These are phyloP conservation scores for Pseudogymnoascus sp. DNA, from an alignment of 2,329 filamentous ascomycete species.

Conservation along the genomic window DNA sequence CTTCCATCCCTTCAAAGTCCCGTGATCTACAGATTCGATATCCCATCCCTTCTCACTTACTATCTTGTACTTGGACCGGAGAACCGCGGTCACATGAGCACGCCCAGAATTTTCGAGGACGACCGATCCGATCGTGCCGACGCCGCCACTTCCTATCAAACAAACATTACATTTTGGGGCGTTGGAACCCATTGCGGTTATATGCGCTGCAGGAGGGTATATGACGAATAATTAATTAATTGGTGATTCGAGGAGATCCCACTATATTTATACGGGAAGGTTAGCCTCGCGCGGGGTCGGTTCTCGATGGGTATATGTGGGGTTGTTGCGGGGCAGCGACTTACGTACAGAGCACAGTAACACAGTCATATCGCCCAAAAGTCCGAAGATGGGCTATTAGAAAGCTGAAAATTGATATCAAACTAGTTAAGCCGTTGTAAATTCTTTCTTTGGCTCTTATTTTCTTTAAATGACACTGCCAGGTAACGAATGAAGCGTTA, in stretches of 20 bases:
- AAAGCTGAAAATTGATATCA: neutral
- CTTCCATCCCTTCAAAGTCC: constrained; percentile 18
- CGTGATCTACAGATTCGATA: constrained; percentile 21
- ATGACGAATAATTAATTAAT: neutral
- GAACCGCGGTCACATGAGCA: constrained; percentile 18
- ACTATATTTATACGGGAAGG: constrained; percentile 2
- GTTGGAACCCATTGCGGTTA: neutral
- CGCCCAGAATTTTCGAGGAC: constrained; percentile 19
- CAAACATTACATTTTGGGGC: constrained; percentile 16
- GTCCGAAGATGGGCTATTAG: neutral
- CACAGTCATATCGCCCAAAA: neutral
- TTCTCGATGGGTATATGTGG: constrained; percentile 3
- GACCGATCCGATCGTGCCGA: constrained; percentile 22
- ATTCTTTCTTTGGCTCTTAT: neutral
- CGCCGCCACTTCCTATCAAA: constrained; percentile 20
- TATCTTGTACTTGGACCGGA: constrained; percentile 21
- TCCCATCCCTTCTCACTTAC: constrained; percentile 19
- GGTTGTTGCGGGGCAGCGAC: neutral
- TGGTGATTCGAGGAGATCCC: neutral
- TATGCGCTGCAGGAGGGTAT: neutral
- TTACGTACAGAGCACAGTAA: constrained; percentile 1
- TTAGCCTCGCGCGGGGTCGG: constrained; percentile 4
- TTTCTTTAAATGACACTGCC: neutral
- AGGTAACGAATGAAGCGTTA: neutral
- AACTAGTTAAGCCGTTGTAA: neutral